Evolutionary conservation across 352 stramenopile genomes (phyloP).

Genomic region (Pythium periplocum): DNA sequence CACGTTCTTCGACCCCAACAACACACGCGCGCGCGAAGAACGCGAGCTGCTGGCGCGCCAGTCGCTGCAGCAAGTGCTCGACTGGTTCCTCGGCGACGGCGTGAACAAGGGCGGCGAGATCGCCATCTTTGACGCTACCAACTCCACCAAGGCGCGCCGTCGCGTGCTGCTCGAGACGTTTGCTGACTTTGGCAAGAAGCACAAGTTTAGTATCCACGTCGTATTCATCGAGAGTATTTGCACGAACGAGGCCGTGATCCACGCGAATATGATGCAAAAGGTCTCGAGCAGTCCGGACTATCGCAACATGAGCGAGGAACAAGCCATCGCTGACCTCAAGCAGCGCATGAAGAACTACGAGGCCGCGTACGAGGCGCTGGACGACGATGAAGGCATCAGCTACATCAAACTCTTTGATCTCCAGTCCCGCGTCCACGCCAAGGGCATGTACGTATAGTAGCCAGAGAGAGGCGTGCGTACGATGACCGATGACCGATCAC

Average conservation of each 20-base stretch:
- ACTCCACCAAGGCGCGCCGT: conserved; percentile 71
- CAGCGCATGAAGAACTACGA: conserved; percentile 86
- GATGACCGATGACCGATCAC: background rate
- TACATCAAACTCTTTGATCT: conserved; percentile 90
- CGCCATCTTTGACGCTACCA: conserved; percentile 89
- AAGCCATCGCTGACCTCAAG: conserved; percentile 74
- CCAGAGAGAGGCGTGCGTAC: too few species aligned
- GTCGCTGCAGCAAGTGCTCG: conserved; percentile 56
- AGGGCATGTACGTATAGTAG: conserved; percentile 53
- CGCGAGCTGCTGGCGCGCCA: conserved; percentile 81
- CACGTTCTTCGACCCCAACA: conserved; percentile 92
- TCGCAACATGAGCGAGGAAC: conserved; percentile 56
- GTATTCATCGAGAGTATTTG: conserved; percentile 94
- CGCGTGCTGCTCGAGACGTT: conserved; percentile 59
- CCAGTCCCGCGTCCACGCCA: conserved; percentile 83
- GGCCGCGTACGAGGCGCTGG: conserved; percentile 80
- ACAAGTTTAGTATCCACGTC: conserved; percentile 80
- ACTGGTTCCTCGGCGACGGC: conserved; percentile 42
- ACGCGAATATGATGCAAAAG: conserved; percentile 78
- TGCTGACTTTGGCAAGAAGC: conserved; percentile 35
- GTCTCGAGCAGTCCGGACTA: conserved; percentile 81
- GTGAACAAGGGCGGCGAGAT: conserved; percentile 63
- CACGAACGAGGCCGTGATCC: conserved; percentile 88
- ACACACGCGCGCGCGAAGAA: conserved; percentile 64
- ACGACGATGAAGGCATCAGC: conserved; percentile 81